Conservation (phyloP, 805 yeast species). For the Metschnikowia orientalis region DNA sequence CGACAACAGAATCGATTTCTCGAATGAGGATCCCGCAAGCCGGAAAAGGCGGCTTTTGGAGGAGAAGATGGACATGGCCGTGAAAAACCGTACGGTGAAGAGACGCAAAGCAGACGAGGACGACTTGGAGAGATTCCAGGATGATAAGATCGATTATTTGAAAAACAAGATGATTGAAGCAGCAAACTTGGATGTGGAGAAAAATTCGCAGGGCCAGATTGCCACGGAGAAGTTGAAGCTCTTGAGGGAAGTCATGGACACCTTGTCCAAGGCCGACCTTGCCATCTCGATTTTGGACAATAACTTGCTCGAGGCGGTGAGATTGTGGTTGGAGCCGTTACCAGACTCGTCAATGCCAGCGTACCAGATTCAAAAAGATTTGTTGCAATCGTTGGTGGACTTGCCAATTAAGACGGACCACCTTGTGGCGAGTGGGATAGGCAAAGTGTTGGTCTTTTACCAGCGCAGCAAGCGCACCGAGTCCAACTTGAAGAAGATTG, state of each 20-base stretch:
- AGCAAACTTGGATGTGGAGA: conserved; percentile 68
- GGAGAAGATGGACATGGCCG: conserved; percentile 70
- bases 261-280: conserved; percentile 74
- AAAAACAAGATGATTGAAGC: conserved; percentile 89
- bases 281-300: conserved; percentile 93
- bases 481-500: conserved; percentile 76
- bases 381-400: conserved; percentile 66
- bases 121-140: conserved; percentile 92
- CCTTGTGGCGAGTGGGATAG: conserved; percentile 89
- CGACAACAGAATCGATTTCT: conserved; percentile 14
- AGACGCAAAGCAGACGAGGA: conserved; percentile 79
- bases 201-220: conserved; percentile 56
- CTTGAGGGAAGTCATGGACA: conserved; percentile 71
- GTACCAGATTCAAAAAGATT: conserved; percentile 86
- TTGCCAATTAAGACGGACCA: conserved; percentile 95
- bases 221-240: conserved; percentile 76
- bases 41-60: conserved; percentile 73
- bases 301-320: conserved; percentile 84
- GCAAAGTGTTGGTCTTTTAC: conserved; percentile 89
- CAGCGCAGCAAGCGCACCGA: conserved; percentile 89
- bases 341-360: conserved; percentile 99
- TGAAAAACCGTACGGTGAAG: conserved; percentile 57
- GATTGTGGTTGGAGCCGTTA: conserved; percentile 96
- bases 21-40: conserved; percentile 33
- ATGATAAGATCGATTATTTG: conserved; percentile 75